phyloP scores from a whole-genome alignment of 73 alveolate genomes.

The Paramecium pentaurelia region DNA sequence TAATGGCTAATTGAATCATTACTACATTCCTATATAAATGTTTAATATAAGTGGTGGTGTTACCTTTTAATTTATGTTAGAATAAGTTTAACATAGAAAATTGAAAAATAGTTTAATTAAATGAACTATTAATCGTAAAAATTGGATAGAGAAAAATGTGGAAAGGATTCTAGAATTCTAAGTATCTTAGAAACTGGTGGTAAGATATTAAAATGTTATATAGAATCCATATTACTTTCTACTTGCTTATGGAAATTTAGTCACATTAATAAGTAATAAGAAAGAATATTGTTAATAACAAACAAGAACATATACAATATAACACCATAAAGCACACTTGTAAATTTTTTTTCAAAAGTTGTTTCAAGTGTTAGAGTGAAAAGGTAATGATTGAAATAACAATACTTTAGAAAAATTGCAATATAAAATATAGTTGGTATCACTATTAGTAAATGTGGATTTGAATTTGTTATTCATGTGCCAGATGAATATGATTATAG shows the following conservation, averaged over 20 bases:
- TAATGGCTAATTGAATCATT: background rate
- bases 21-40: background rate
- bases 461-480: conserved; percentile 71
- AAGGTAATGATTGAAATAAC: background rate
- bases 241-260: background rate
- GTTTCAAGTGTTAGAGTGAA: conserved; percentile 4
- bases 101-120: background rate
- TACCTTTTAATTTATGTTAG: background rate
- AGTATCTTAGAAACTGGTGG: conserved; percentile 1
- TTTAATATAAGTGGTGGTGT: background rate
- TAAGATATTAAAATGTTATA: background rate
- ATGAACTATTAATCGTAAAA: conserved; percentile 21
- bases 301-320: background rate
- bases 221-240: background rate
- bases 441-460: conserved; percentile 54
- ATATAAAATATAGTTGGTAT: background rate
- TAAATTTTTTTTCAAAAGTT: background rate
- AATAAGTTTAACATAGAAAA: background rate
- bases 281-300: background rate
- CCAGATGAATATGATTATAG: conserved; percentile 82
- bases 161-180: background rate
- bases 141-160: conserved; percentile 36
- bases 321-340: background rate
- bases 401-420: background rate
- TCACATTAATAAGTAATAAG: background rate